phyloP scores from a whole-genome alignment of 2,329 filamentous ascomycete genomes.

The Fonsecaea erecta region DNA sequence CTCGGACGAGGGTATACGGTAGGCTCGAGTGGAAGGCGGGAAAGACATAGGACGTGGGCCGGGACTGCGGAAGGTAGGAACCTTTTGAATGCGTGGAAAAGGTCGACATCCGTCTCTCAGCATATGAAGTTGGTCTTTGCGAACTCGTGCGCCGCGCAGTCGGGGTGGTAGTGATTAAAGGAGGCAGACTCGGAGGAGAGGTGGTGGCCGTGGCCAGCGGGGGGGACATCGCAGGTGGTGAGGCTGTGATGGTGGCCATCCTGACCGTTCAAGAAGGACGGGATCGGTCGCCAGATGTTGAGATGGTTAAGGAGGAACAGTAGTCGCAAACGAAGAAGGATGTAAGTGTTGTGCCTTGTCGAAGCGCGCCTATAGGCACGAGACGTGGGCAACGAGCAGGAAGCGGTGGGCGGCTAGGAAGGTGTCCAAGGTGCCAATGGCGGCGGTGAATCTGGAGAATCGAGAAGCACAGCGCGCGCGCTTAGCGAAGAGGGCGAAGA shows the following conservation, averaged over 20 bases:
- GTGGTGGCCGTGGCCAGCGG: constrained; percentile 38
- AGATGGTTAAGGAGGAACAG: constrained; percentile 8
- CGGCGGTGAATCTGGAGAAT: constrained; percentile 7
- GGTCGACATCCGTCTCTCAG: constrained; percentile 80
- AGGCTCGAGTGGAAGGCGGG: constrained; percentile 84
- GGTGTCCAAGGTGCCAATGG: constrained; percentile 13
- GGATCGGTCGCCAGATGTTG: constrained; percentile 10
- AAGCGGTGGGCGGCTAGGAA: constrained; percentile 15
- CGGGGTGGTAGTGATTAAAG: constrained; percentile 54
- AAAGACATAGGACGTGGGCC: constrained; percentile 80
- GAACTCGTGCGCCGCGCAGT: constrained; percentile 62
- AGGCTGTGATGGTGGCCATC: constrained; percentile 46
- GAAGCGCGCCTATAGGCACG: constrained; percentile 27
- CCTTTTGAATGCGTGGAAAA: constrained; percentile 73
- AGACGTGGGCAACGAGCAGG: constrained; percentile 5
- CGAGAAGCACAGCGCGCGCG: constrained; percentile 10
- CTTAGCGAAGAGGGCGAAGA: constrained; percentile 2
- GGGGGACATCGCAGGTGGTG: constrained; percentile 42
- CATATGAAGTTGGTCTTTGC: constrained; percentile 74
- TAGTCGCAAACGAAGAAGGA: constrained; percentile 6
- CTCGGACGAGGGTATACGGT: constrained; percentile 85
- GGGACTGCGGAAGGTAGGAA: constrained; percentile 63
- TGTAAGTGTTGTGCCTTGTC: constrained; percentile 6
- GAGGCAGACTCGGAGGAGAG: constrained; percentile 51
- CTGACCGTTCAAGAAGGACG: constrained; percentile 16